Conservation (phyloP, 495 filamentous ascomycete genomes). For the Ascodesmis nigricans region DNA sequence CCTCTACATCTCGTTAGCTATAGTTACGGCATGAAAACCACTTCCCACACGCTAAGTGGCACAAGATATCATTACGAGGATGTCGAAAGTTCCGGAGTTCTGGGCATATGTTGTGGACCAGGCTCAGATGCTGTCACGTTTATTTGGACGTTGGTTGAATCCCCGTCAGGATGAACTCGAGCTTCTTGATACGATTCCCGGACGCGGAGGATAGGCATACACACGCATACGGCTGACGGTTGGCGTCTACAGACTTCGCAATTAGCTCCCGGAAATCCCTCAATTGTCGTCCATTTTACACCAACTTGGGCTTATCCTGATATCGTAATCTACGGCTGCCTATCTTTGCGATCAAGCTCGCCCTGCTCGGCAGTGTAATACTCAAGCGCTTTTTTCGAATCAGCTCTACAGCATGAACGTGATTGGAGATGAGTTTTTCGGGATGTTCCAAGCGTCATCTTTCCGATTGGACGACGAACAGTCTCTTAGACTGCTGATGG, state of each 20-base stretch:
- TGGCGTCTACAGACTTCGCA: constrained; percentile 17
- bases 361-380: not conserved
- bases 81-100: too few species aligned
- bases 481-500: not conserved
- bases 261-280: constrained; percentile 20
- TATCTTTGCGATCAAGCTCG: too few species aligned
- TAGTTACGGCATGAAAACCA: constrained; percentile 17
- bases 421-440: too few species aligned
- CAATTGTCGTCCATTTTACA: constrained; percentile 5
- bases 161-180: constrained; percentile 18
- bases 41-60: constrained; percentile 16
- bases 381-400: constrained; percentile 2
- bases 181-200: constrained; percentile 19
- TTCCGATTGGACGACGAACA: not conserved
- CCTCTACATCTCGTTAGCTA: constrained; percentile 20
- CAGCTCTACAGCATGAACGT: constrained; percentile 2
- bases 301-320: too few species aligned
- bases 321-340: too few species aligned
- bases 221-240: too few species aligned
- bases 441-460: not conserved
- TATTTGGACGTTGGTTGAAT: constrained; percentile 12
- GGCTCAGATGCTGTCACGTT: constrained; percentile 15
- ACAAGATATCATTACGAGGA: constrained; percentile 22
- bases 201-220: constrained; percentile 18
- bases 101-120: constrained; percentile 8